These are phyloP conservation scores for Podospora sp. DNA, from an alignment of 495 filamentous ascomycete species.

Conservation along the genomic window DNA sequence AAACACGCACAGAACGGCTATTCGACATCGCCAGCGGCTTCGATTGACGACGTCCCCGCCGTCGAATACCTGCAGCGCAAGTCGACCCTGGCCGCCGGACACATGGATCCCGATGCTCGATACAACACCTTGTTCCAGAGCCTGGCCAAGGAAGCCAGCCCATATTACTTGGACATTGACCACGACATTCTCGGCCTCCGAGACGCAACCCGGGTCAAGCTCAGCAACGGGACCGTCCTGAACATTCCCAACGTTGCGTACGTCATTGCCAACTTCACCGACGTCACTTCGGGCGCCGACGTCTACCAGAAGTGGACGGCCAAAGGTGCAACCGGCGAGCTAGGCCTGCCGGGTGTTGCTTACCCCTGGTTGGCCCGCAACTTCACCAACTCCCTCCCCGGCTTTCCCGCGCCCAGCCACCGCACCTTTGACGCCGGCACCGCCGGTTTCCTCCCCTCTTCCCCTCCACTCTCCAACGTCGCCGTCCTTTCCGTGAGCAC, in stretches of 20 bases:
- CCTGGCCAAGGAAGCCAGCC: conserved; percentile 11
- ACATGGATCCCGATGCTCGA: conserved; percentile 40
- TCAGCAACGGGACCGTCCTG: conserved; percentile 22
- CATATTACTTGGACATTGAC: conserved; percentile 12
- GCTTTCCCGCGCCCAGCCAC: conserved; percentile 17
- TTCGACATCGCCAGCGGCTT: conserved; percentile 25
- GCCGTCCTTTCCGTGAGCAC: conserved; percentile 23
- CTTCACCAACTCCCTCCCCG: conserved; percentile 3
- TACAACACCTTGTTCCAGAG: conserved; percentile 31
- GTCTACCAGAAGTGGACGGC: too few relatives aligned
- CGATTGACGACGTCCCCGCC: conserved; percentile 24
- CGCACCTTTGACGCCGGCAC: neutral
- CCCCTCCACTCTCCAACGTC: neutral
- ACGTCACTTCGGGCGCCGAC: conserved; percentile 14
- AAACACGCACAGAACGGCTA: conserved; percentile 20
- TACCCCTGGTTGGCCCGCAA: conserved; percentile 1
- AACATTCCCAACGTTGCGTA: conserved; percentile 16
- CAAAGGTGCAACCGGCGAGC: neutral
- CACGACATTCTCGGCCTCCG: conserved; percentile 9
- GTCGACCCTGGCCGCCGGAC: neutral
- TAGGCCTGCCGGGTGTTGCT: neutral
- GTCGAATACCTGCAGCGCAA: conserved; percentile 17
- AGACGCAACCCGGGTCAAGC: too few relatives aligned
- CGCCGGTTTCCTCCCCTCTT: conserved; percentile 1
- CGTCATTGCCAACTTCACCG: conserved; percentile 24